Evolutionary conservation across 1,284 basidiomycete genomes (phyloP).

Genomic region (Pyrrhoderma noxium): DNA sequence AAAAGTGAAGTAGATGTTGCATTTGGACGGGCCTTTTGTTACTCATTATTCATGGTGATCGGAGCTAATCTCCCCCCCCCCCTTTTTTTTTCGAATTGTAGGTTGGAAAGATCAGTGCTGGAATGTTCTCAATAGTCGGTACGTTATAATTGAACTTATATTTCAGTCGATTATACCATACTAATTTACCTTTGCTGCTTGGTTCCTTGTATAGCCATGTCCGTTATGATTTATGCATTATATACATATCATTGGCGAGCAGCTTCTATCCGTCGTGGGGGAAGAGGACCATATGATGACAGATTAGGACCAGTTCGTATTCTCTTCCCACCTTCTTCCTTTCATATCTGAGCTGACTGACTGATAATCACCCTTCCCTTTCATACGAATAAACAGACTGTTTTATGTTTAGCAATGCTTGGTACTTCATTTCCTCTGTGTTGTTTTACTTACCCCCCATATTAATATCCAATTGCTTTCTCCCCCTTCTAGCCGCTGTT

Average conservation of each 20-base stretch:
- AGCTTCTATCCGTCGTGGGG: conserved; percentile 84
- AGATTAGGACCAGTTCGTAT: conserved; percentile 73
- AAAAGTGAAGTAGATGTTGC: no score
- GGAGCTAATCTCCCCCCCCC: no score
- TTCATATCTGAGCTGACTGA: conserved; percentile 4
- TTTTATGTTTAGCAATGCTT: conserved; percentile 80
- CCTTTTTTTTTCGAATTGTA: conserved; percentile 24
- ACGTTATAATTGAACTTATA: conserved; percentile 27
- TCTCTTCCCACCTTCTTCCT: conserved; percentile 27
- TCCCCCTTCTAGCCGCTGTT: conserved; percentile 60
- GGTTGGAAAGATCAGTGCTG: conserved; percentile 89
- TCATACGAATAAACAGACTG: conserved; percentile 46
- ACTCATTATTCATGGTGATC: no score
- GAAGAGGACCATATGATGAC: conserved; percentile 95
- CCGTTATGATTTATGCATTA: conserved; percentile 93
- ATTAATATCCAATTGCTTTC: not conserved
- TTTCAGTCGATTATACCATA: not conserved
- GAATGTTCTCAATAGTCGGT: conserved; percentile 90
- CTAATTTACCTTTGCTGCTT: no score
- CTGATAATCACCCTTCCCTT: conserved; percentile 12
- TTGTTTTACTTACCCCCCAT: not conserved
- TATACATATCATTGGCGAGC: conserved; percentile 97
- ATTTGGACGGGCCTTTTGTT: no score
- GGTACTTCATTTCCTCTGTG: conserved; percentile 37
- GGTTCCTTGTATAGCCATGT: conserved; percentile 61